Evolutionary conservation across 2,329 filamentous ascomycete genomes (phyloP).

Genomic region (Stagonosporopsis vannaccii): DNA sequence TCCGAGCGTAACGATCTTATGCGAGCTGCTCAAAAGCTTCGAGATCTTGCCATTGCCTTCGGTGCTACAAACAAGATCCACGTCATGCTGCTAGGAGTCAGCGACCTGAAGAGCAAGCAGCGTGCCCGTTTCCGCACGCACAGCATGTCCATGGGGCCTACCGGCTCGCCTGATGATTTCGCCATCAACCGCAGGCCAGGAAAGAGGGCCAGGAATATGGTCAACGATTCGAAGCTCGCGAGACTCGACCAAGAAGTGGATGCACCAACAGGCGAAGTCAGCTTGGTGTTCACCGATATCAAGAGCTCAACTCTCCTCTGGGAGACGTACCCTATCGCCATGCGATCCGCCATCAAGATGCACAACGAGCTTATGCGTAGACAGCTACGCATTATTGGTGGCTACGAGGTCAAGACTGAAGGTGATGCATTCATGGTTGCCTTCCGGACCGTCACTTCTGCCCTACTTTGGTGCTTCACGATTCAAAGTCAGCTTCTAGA

Average conservation of each 20-base stretch:
- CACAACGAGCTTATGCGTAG: constrained; percentile 97
- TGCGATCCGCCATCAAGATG: constrained; percentile 95
- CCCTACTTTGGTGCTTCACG: constrained; percentile 94
- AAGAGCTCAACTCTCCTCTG: constrained; percentile 96
- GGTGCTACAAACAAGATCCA: constrained; percentile 94
- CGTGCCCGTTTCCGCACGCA: constrained; percentile 77
- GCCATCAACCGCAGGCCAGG: constrained; percentile 65
- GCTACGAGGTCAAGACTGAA: constrained; percentile 99
- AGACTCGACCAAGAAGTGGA: constrained; percentile 90
- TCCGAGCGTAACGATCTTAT: constrained; percentile 89
- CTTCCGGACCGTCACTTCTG: constrained; percentile 94
- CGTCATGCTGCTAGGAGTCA: constrained; percentile 97
- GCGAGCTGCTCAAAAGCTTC: constrained; percentile 91
- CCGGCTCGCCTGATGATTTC: constrained; percentile 75
- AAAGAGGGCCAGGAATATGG: constrained; percentile 63
- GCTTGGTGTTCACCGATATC: constrained; percentile 98
- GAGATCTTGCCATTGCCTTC: constrained; percentile 94
- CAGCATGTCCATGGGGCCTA: constrained; percentile 84
- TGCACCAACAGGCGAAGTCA: constrained; percentile 86
- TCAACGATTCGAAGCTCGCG: constrained; percentile 85
- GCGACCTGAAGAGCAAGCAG: constrained; percentile 86
- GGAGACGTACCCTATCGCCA: constrained; percentile 93
- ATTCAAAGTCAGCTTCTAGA: constrained; percentile 89
- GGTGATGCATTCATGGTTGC: constrained; percentile 99
- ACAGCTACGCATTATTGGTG: constrained; percentile 90